Percentiles rank a stretch among this genome's conserved stretches.
phyloP scores from a whole-genome alignment of 352 stramenopile genomes.

The Globisporangium cystogenes region DNA sequence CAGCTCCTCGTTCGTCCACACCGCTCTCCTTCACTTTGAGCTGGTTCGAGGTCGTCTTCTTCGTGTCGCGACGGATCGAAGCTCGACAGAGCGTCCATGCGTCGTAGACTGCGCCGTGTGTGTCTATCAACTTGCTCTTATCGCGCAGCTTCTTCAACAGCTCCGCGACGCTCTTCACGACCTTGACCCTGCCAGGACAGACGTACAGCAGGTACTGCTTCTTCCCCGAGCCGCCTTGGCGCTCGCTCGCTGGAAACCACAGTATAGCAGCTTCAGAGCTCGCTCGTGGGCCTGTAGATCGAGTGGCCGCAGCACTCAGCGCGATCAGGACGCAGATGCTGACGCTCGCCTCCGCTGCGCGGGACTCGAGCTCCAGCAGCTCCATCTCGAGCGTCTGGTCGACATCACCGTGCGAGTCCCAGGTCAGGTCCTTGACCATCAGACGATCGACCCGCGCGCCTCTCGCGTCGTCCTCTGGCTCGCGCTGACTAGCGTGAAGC shows the following conservation, averaged over 20 bases:
- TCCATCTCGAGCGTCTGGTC: slow-evolving; percentile 55
- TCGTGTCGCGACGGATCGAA: slow-evolving; percentile 1
- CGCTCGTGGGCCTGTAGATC: background rate
- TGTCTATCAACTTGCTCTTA: slow-evolving; percentile 25
- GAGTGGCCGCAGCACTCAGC: background rate
- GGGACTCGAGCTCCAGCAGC: slow-evolving; percentile 42
- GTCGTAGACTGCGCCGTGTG: slow-evolving; percentile 23
- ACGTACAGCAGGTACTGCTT: slow-evolving; percentile 51
- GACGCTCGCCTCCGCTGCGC: slow-evolving; percentile 10
- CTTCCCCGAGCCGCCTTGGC: slow-evolving; percentile 7
- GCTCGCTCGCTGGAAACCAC: slow-evolving; percentile 24
- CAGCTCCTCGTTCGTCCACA: background rate
- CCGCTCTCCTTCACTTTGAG: background rate
- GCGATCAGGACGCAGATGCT: slow-evolving; percentile 40
- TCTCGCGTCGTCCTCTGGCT: slow-evolving; percentile 5
- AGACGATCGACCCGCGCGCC: slow-evolving; percentile 13
- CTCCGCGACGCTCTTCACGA: slow-evolving; percentile 45
- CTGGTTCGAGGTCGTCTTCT: background rate
- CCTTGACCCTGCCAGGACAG: slow-evolving; percentile 57
- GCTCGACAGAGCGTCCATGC: slow-evolving; percentile 27
- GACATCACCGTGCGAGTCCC: slow-evolving; percentile 45
- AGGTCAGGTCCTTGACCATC: slow-evolving; percentile 44
- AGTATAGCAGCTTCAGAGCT: slow-evolving; percentile 28
- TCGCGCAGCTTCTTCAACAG: slow-evolving; percentile 50
- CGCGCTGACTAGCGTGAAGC: slow-evolving; percentile 3